These are phyloP conservation scores for Coccomyxa subellipsoidea DNA, from an alignment of 163 green algal species.

Conservation along the genomic window DNA sequence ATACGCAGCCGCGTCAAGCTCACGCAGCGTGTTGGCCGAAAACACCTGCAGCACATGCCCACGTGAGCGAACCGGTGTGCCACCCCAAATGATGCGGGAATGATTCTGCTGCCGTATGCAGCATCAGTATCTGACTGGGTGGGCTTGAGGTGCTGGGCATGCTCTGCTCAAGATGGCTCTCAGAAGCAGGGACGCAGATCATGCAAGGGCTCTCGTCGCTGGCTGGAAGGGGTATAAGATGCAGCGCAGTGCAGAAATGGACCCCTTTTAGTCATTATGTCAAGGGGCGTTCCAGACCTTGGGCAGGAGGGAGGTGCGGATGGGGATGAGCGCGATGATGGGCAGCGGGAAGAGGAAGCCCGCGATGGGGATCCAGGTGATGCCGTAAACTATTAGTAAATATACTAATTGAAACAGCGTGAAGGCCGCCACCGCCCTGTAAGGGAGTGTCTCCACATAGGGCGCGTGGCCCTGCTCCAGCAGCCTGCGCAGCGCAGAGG, in stretches of 20 bases:
- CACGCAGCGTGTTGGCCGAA: constrained; percentile 23
- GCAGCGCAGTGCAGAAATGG: not conserved
- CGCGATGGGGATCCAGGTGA: constrained; percentile 30
- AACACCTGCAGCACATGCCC: constrained; percentile 11
- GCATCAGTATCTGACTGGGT: too few species aligned
- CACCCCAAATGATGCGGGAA: not conserved
- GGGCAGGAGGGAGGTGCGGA: constrained; percentile 70
- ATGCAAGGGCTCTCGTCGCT: too few species aligned
- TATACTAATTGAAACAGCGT: constrained; percentile 56
- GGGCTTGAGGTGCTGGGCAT: too few species aligned
- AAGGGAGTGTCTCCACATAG: constrained; percentile 67
- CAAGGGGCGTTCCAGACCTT: constrained; percentile 9
- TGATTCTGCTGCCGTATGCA: not conserved
- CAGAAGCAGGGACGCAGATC: not conserved
- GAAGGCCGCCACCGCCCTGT: constrained; percentile 54
- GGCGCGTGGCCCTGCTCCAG: constrained; percentile 48
- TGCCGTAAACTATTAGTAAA: constrained; percentile 44
- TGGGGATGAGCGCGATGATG: constrained; percentile 80
- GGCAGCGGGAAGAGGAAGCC: constrained; percentile 76
- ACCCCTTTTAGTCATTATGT: constrained; percentile 15
- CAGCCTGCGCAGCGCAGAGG: constrained; percentile 21
- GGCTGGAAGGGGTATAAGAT: not conserved
- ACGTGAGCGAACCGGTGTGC: not conserved
- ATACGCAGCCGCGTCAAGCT: constrained; percentile 41
- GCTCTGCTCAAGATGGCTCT: too few species aligned